These are phyloP conservation scores for Xanthoconium separans DNA, from an alignment of 1,284 basidiomycete genomes.

Conservation along the genomic window DNA sequence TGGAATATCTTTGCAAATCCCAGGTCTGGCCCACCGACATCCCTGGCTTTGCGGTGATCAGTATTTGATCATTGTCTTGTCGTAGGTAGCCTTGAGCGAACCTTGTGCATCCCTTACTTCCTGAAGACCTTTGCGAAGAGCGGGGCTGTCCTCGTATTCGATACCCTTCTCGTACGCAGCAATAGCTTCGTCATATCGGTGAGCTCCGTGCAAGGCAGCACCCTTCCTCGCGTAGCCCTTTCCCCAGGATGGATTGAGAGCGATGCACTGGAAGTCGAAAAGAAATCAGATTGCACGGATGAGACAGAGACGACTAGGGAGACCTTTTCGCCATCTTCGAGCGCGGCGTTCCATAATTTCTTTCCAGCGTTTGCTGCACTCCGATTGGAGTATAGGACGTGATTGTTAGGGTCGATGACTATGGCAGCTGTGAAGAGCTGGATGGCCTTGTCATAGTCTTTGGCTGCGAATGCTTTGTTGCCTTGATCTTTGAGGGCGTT, in stretches of 20 bases:
- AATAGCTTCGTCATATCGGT: slow-evolving; percentile 82
- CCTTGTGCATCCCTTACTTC: slow-evolving; percentile 83
- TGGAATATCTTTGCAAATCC: slow-evolving; percentile 81
- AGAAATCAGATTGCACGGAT: slow-evolving; percentile 6
- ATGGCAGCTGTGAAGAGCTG: slow-evolving; percentile 87
- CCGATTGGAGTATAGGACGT: slow-evolving; percentile 92
- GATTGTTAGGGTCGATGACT: slow-evolving; percentile 77
- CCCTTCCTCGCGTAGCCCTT: slow-evolving; percentile 95
- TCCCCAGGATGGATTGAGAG: slow-evolving; percentile 80
- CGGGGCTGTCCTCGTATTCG: slow-evolving; percentile 78
- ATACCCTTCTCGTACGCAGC: slow-evolving; percentile 79
- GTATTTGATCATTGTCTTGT: background rate
- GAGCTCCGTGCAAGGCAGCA: slow-evolving; percentile 88
- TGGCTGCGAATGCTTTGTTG: slow-evolving; percentile 94
- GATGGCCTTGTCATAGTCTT: slow-evolving; percentile 90
- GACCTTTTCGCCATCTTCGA: slow-evolving; percentile 91
- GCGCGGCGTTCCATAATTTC: slow-evolving; percentile 74
- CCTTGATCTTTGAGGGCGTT: slow-evolving; percentile 86
- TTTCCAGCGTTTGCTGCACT: slow-evolving; percentile 88
- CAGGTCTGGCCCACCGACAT: slow-evolving; percentile 40
- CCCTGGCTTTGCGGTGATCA: slow-evolving; percentile 37
- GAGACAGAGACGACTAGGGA: slow-evolving; percentile 22
- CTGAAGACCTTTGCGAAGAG: slow-evolving; percentile 83
- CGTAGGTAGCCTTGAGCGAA: slow-evolving; percentile 30
- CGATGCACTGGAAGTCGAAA: slow-evolving; percentile 56